These are phyloP conservation scores for Ambrosiella cleistominuta DNA, from an alignment of 2,329 filamentous ascomycete species.

Conservation along the genomic window DNA sequence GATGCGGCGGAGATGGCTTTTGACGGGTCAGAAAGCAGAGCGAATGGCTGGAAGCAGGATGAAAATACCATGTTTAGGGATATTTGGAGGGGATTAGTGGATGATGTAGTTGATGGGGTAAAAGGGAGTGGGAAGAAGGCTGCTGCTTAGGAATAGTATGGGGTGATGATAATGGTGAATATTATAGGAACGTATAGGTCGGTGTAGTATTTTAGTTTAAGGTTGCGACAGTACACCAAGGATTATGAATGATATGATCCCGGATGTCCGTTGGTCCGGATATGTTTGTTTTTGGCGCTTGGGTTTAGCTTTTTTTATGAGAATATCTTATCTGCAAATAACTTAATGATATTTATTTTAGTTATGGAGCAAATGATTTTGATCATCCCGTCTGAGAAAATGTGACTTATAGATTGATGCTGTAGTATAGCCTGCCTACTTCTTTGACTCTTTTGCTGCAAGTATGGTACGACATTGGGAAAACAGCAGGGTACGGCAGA, in stretches of 20 bases:
- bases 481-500: no score
- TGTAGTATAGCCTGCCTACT: no score
- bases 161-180: neutral
- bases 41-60: slow-evolving; percentile 9
- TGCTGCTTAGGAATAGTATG: neutral
- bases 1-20: slow-evolving; percentile 40
- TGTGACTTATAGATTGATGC: no score
- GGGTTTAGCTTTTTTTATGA: neutral
- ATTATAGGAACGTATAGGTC: neutral
- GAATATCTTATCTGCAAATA: neutral
- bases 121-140: neutral
- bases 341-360: neutral
- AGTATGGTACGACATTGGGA: no score
- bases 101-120: slow-evolving; percentile 24
- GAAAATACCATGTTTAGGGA: slow-evolving; percentile 32
- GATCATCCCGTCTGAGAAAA: no score
- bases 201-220: neutral
- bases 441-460: no score
- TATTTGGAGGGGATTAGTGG: slow-evolving; percentile 39
- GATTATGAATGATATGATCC: neutral
- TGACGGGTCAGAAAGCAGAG: slow-evolving; percentile 18
- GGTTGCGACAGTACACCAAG: neutral
- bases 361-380: no score
- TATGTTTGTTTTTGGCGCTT: neutral
- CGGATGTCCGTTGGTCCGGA: slow-evolving; percentile 3